Evolutionary conservation across 2,329 filamentous ascomycete species (phyloP), one percentile per base, ranked within the genome.

Genomic region (Clonostachys chloroleuca): DNA sequence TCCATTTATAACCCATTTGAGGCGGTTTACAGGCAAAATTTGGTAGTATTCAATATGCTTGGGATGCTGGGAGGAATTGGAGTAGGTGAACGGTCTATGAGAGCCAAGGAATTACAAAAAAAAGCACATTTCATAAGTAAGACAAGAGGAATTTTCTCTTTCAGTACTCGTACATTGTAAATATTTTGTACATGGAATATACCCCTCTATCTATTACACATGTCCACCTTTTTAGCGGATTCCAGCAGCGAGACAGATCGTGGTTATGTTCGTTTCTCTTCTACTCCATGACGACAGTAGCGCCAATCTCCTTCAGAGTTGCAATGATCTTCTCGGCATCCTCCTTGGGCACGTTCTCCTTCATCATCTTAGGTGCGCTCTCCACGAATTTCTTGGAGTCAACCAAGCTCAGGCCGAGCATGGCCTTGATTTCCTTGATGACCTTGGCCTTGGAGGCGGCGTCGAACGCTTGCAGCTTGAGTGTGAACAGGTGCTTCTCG

Each of bases 311-410:
- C 83, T 97, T 97, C 77, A 99, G 80, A 40, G 89, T 84, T 69
- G 89, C 89, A 50, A 99, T 83, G 63, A 99, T 96, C 86, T 99
- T 99, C 81, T 97, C 92, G 8, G 90, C 91, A 69, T 99, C 95
- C 64, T 99, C 94, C 83, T 99, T 99, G 54, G 92, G 88, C 57
- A 99, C 91, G 45, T 88, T 92, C 75, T 99, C 94, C 85, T 97
- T 97, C 89, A 99, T 89, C 70, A 89, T 76, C 86, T 99, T 99
- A 54, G 94, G 94, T 58, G 89, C 92, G 65, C 89, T 90, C 80
- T 99, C 94, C 56, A 99, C 94, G 63, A 99, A 99, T 79, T 99
- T 99, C 87, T 99, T 99, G 75, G 89, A 95, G 73, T 99, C 94
- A 58, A 99, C 95, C 75, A 99, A 80, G 67, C 89, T 95, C 65